Conservation (phyloP, 1,139 yeast species). For the Magnusiomyces fungicola region DNA sequence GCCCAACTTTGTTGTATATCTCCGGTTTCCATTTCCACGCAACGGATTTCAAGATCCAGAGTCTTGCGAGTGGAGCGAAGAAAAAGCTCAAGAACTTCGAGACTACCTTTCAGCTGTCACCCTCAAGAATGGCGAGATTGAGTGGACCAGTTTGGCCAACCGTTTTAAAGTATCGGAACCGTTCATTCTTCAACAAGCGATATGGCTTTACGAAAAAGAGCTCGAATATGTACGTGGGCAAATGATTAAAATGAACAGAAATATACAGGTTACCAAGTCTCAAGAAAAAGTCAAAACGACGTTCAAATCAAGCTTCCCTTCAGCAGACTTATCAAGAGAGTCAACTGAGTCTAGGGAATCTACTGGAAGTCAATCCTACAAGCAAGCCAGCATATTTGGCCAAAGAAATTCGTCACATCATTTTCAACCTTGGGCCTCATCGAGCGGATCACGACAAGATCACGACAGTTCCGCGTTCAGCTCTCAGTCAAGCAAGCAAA, state of each 20-base stretch:
- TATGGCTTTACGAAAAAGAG: slow-evolving; percentile 42
- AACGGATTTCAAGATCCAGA: slow-evolving; percentile 37
- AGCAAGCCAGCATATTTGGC: neutral
- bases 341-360: neutral
- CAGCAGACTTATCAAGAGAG: neutral
- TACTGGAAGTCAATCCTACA: neutral
- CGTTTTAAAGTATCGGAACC: slow-evolving; percentile 36
- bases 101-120: slow-evolving; percentile 32
- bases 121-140: slow-evolving; percentile 33
- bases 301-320: neutral
- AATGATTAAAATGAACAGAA: slow-evolving; percentile 26
- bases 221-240: slow-evolving; percentile 35
- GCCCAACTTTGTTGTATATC: slow-evolving; percentile 27
- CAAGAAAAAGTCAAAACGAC: slow-evolving; percentile 10
- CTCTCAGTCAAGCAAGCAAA: neutral
- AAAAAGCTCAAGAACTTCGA: slow-evolving; percentile 40
- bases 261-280: slow-evolving; percentile 4
- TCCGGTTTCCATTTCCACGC: slow-evolving; percentile 36
- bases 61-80: slow-evolving; percentile 35
- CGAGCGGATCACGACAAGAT: neutral
- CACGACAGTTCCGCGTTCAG: neutral
- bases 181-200: slow-evolving; percentile 41
- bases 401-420: neutral
- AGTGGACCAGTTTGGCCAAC: slow-evolving; percentile 23
- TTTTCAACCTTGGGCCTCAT: neutral